A percentile compares a stretch with the other conserved stretches of the same genome.
These are phyloP conservation scores for Suillus ampliporus DNA, from an alignment of 768 basidiomycete genomes.

Conservation along the genomic window DNA sequence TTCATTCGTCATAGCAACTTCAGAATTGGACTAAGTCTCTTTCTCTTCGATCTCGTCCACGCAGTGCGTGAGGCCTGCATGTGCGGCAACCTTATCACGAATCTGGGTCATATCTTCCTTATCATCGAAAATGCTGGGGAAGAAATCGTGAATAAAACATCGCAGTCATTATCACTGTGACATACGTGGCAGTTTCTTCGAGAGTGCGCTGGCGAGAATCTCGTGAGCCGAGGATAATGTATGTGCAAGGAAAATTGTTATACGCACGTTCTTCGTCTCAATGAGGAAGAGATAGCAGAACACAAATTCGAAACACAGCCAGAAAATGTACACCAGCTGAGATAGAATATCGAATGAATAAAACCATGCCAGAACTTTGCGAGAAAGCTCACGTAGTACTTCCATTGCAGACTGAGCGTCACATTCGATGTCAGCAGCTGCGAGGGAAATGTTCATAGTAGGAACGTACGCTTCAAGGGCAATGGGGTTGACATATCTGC, in stretches of 20 bases:
- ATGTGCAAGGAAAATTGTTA: not conserved
- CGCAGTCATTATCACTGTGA: not conserved
- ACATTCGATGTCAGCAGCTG: not conserved
- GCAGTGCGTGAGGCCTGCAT: constrained; percentile 1
- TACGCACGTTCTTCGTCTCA: constrained; percentile 44
- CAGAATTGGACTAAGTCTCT: constrained; percentile 6
- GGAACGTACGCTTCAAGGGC: constrained; percentile 32
- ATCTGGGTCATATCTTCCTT: constrained; percentile 9
- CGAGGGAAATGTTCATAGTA: not conserved
- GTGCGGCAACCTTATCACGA: constrained; percentile 2
- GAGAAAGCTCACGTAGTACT: constrained; percentile 47
- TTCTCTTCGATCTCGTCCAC: constrained; percentile 16
- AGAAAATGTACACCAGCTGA: constrained; percentile 46
- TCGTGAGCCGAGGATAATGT: not conserved
- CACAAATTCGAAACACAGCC: constrained; percentile 46
- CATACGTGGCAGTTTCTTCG: constrained; percentile 28
- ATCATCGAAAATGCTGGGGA: constrained; percentile 23
- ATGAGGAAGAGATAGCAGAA: constrained; percentile 45
- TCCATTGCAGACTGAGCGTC: constrained; percentile 44
- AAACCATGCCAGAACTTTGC: not conserved
- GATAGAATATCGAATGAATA: not conserved
- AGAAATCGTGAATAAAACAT: not conserved
- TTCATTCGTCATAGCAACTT: not conserved
- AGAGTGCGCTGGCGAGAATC: constrained; percentile 17
- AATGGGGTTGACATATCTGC: constrained; percentile 42